These are phyloP conservation scores for Trametes meyenii DNA, from an alignment of 768 basidiomycete species.

Conservation along the genomic window DNA sequence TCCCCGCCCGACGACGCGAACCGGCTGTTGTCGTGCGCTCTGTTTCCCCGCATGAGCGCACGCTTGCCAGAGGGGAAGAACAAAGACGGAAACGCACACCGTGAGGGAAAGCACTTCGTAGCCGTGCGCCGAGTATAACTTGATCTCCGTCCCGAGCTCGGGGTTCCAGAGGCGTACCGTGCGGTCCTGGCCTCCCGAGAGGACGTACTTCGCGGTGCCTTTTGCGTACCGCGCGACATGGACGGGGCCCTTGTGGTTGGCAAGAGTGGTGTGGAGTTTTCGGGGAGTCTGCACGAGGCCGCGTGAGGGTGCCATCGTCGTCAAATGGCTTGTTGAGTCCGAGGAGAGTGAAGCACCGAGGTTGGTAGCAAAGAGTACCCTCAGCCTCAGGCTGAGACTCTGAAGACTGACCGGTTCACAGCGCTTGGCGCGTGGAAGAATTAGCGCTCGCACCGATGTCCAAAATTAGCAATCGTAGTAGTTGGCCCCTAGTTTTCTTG, in stretches of 20 bases:
- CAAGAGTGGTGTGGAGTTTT: constrained; percentile 62
- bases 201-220: constrained; percentile 82
- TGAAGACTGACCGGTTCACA: no score
- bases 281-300: constrained; percentile 55
- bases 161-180: constrained; percentile 93
- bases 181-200: constrained; percentile 94
- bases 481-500: no score
- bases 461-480: no score
- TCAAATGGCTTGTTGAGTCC: no score
- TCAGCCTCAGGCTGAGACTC: no score
- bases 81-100: constrained; percentile 57
- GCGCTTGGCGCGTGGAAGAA: no score
- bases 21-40: constrained; percentile 90
- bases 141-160: constrained; percentile 83
- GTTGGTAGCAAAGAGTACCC: no score
- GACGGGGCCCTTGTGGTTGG: constrained; percentile 78
- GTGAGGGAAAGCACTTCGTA: constrained; percentile 93
- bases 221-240: constrained; percentile 92
- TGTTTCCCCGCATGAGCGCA: constrained; percentile 33
- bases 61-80: not conserved
- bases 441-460: no score
- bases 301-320: constrained; percentile 37
- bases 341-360: no score
- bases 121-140: constrained; percentile 87
- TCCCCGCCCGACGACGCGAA: constrained; percentile 96